Evolutionary conservation across 2,329 filamentous ascomycete genomes (phyloP), one percentile per base, ranked within the genome.

Genomic region (Didymosphaeria variabile): DNA sequence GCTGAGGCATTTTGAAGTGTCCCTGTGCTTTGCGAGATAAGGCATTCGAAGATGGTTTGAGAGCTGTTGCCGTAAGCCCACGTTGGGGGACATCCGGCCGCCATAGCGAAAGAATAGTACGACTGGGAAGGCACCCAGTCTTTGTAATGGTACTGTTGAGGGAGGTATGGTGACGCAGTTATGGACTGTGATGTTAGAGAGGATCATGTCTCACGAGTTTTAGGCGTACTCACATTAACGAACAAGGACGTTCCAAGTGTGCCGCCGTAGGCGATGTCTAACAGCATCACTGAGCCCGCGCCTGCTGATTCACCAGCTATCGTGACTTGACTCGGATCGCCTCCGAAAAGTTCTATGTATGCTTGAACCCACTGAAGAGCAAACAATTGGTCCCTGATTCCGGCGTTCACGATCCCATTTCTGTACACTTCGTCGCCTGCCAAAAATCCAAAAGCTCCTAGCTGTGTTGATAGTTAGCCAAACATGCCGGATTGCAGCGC

Each of bases 121-220:
- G 79, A 68, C 19, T 80, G 73, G 4, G 82, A 79, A 0, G 84
- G 82, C 10, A 81, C 70, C 36, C 74, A 77, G 17, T 81, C 82
- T 53, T 82, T 77, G 66, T 83, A 86, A 15, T 75, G 77, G 69
- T 86, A 86, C 63, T 87, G 84, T 57, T 83, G 82, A 0, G 86
- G 84, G 10, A 86, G 78, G 64, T 85, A 88, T 1, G 86, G 85
- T 9, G 79, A 83, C 1, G 79, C 78, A 1, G 82, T 55, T 10
- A 72, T 72, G 3, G 61, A 61, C 64, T 68, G 50, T 23, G n/a
- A 31, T 46, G 15, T 23, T 52, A 21, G 45, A 10, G 32, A 32
- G n/a, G n/a, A 52, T 31, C n/a, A 8, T 15, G 36, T 52, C 32
- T 32, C 23, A 4, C n/a, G 19, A 10, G 9, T 54, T 13, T 36